Base-by-base conservation (phyloP, 2,329 filamentous ascomycete genomes). In the Decorospora gaudefroyi region DNA sequence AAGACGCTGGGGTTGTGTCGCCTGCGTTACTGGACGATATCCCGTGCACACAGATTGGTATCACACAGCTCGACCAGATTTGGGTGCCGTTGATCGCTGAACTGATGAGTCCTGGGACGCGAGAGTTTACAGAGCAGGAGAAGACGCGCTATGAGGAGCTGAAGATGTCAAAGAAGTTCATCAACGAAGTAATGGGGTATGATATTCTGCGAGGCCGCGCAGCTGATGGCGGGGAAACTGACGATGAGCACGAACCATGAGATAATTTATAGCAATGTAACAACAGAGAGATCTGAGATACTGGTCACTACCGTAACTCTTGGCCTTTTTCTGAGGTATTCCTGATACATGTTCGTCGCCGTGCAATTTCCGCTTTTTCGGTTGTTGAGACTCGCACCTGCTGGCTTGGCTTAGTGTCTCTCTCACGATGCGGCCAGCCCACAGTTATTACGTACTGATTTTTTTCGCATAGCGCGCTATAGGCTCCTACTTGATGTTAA, bases 101-200 rank as follows among this genome's bases (percentile, higher is more conserved):
- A 15, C 56, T 67, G 53, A 68, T 69, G 65, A 55, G 48, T 22
- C 46, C 61, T 7, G 59, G 57, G 8, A 54, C 55, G 28, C 53
- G 63, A 30, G 58, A 61, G 11, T 68, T 65, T 40, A 66, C 62
- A 7, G 54, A 64, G 34, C 50, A 59, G 16, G 59, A 69, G 39
- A 62, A 55, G 47, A 40, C 45, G n/a, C 49, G 55, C 19, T 68
- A 62, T 32, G 54, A 56, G 26, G 61, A 68, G 22, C 44, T 69
- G 34, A 52, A 46, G 43, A 31, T 40, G 4, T 62, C 61, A 36
- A 60, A 51, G 34, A 63, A 65, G 40, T 70, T 64, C 41, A 56
- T 70, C 22, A 69, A 68, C 46, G 65, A 68, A 35, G 46, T 69
- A 4, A 65, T 69, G 59, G 67, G 67, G 2, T 69, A 69, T 38